Conservation (phyloP, 1,284 basidiomycete genomes). For the Irpex sp. region DNA sequence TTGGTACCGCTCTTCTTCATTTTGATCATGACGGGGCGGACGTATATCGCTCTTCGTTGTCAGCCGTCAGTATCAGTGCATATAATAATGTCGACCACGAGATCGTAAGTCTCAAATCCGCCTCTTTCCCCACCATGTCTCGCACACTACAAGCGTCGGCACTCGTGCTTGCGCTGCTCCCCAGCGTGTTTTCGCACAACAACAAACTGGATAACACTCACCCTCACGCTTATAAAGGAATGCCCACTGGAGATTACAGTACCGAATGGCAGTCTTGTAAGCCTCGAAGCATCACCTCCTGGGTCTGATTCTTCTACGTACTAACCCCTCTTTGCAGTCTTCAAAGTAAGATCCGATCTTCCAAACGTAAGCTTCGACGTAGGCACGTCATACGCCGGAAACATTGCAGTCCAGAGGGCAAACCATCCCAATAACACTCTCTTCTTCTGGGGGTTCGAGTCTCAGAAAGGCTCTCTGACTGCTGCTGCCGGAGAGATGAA, state of each 20-base stretch:
- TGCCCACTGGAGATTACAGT: background rate
- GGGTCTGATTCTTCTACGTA: background rate
- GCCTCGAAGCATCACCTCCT: background rate
- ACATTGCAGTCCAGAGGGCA: slow-evolving; percentile 53
- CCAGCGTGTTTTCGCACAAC: too few relatives aligned
- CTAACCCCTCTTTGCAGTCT: slow-evolving; percentile 4
- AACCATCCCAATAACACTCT: slow-evolving; percentile 53
- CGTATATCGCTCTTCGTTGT: too few relatives aligned
- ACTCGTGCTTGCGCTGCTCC: too few relatives aligned
- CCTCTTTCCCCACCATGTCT: too few relatives aligned
- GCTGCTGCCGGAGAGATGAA: slow-evolving; percentile 21
- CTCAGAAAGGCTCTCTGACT: slow-evolving; percentile 53
- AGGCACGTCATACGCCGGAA: slow-evolving; percentile 57
- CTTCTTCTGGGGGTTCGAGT: slow-evolving; percentile 67
- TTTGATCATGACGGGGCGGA: too few relatives aligned
- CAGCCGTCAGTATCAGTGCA: too few relatives aligned
- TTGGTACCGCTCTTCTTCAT: too few relatives aligned
- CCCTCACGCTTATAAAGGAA: background rate
- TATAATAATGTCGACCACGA: too few relatives aligned
- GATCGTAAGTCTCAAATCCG: too few relatives aligned
- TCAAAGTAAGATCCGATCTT: slow-evolving; percentile 24
- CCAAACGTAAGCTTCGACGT: slow-evolving; percentile 59
- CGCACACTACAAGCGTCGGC: too few relatives aligned
- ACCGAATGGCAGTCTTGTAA: background rate
- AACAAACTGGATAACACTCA: background rate